Conservation (phyloP, 2,329 filamentous ascomycete genomes). For the Dothistroma pini region DNA sequence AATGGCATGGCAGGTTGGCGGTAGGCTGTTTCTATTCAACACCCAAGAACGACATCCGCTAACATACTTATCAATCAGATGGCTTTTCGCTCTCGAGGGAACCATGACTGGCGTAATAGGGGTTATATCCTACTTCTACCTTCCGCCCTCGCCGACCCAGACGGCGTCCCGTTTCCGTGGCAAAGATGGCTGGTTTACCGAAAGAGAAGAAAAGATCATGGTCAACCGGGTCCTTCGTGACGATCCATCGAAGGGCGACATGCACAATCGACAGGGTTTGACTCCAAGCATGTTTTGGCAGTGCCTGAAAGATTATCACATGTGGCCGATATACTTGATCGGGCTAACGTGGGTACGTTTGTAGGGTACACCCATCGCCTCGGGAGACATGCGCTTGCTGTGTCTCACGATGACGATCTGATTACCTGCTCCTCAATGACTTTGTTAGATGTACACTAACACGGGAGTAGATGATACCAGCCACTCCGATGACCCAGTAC, state of each 20-base stretch:
- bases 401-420: too few species aligned
- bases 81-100: constrained; percentile 59
- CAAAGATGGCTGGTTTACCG: constrained; percentile 59
- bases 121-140: constrained; percentile 52
- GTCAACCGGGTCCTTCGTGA: constrained; percentile 61
- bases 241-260: constrained; percentile 58
- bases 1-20: constrained; percentile 51
- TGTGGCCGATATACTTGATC: constrained; percentile 52
- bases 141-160: constrained; percentile 59
- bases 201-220: constrained; percentile 60
- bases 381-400: too few species aligned
- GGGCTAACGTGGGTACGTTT: constrained; percentile 47
- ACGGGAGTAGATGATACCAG: constrained; percentile 39
- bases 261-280: constrained; percentile 57
- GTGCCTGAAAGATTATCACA: constrained; percentile 49
- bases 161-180: constrained; percentile 61
- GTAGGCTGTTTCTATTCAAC: constrained; percentile 42
- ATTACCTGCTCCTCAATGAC: too few species aligned
- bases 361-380: too few species aligned
- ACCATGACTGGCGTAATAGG: constrained; percentile 53
- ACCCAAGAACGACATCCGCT: constrained; percentile 48
- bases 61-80: constrained; percentile 30
- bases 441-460: too few species aligned
- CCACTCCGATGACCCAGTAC: constrained; percentile 38
- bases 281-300: constrained; percentile 49